phyloP scores from a whole-genome alignment of 192 early-diverging fungal genomes.

The Backusella psychrophila region DNA sequence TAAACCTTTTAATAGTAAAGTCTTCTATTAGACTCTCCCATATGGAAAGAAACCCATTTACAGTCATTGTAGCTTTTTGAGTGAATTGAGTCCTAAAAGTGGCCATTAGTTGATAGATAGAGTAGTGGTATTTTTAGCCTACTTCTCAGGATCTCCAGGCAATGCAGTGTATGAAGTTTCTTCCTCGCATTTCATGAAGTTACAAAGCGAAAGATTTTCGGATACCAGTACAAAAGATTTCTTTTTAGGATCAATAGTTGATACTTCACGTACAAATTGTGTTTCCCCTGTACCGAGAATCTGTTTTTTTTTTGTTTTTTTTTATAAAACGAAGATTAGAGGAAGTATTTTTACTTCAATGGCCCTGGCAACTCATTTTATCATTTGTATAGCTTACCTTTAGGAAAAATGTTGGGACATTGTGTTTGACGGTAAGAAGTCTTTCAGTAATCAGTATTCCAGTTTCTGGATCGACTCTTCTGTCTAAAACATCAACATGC shows the following conservation, averaged over 20 bases:
- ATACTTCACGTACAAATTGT: conserved; percentile 87
- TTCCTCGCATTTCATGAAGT: conserved; percentile 81
- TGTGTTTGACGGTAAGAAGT: conserved; percentile 83
- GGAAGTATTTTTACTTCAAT: not conserved
- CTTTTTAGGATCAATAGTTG: conserved; percentile 75
- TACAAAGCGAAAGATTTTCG: conserved; percentile 80
- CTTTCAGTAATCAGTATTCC: conserved; percentile 87
- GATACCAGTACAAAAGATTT: conserved; percentile 70
- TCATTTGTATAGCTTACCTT: conserved; percentile 30
- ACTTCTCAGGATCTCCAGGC: conserved; percentile 45
- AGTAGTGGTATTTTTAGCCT: conserved; percentile 1
- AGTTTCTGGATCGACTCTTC: conserved; percentile 74
- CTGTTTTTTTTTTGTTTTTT: conserved; percentile 27
- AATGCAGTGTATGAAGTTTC: conserved; percentile 74
- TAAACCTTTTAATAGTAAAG: conserved; percentile 78
- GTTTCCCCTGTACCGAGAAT: conserved; percentile 64
- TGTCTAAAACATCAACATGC: conserved; percentile 85
- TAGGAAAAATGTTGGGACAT: conserved; percentile 71
- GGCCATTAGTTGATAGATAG: conserved; percentile 41
- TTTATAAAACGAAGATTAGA: not conserved
- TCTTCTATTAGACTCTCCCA: conserved; percentile 77
- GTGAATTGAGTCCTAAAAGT: conserved; percentile 62
- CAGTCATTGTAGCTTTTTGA: conserved; percentile 80
- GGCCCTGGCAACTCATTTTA: not conserved
- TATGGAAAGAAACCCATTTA: conserved; percentile 61